Evolutionary conservation across 805 yeast genomes (phyloP), one percentile per base, ranked within the genome.

Genomic region (Yamadazyma phyllophila): DNA sequence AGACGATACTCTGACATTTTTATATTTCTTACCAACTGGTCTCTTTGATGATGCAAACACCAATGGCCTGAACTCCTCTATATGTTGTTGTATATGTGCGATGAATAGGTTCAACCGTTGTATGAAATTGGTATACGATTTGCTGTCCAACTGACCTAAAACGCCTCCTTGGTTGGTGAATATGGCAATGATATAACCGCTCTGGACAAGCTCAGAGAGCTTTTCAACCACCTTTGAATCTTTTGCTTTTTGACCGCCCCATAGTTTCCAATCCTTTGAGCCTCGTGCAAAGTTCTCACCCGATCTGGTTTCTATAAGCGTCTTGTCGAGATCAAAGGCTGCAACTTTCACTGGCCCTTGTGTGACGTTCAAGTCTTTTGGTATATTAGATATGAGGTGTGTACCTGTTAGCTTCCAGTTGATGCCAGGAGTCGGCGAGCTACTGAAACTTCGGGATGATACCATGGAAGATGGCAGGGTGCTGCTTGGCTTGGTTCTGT

Each of bases 91-190:
- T 47, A 53, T 44, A 31, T 67, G 58, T 20, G 53, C 67, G 1
- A 84, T 59, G 6, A 52, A 46, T 20, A 30, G 45, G 34, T 70
- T 62, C 1, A 83, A 49, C 55, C 77, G 78, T 2, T 51, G 52
- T 0, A 63, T 62, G 49, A 83, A 76, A 41, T 65, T 66, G n/a
- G 39, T 35, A 44, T 62, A 70, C 7, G 73, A 67, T 43, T 71
- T 72, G n/a, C 53, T 47, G 8, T 53, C 41, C 4, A 30, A 17
- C 8, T 58, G 64, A 10, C 75, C 76, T 0, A 79, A 65, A 2
- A 82, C 76, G 0, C 82, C 85, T 15, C 92, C 96, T 62, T 92
- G 99, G 59, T 92, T 92, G 0, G 97, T 80, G 60, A 92, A 88
- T 1, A 92, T 77, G 3, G 84, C 91, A 3, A 90, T 53, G 1